phyloP scores from a whole-genome alignment of 2,329 filamentous ascomycete species.

The Aspergillus costaricaensis region DNA sequence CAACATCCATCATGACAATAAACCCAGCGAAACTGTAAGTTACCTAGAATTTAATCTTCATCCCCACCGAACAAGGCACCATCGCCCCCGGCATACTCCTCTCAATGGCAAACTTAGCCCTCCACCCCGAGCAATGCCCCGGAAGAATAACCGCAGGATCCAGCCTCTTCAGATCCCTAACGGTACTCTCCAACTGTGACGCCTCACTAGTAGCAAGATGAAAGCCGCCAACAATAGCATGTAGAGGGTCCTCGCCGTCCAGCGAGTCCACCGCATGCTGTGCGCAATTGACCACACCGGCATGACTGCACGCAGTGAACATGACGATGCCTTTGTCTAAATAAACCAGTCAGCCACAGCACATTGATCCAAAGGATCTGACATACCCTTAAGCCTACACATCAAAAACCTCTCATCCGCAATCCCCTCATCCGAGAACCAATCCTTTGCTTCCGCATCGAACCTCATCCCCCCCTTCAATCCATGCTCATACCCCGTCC shows the following conservation, averaged over 20 bases:
- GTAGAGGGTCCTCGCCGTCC: slow-evolving; percentile 42
- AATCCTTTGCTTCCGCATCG: slow-evolving; percentile 41
- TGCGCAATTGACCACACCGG: slow-evolving; percentile 56
- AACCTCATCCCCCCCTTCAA: slow-evolving; percentile 50
- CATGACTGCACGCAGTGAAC: slow-evolving; percentile 60
- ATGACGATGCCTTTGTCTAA: slow-evolving; percentile 55
- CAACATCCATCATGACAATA: no score
- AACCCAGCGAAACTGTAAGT: neutral
- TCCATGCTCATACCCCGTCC: slow-evolving; percentile 53
- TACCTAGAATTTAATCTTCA: slow-evolving; percentile 40
- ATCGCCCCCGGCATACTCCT: slow-evolving; percentile 53
- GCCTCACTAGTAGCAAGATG: slow-evolving; percentile 54
- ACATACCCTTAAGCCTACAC: slow-evolving; percentile 52
- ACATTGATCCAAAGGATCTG: no score
- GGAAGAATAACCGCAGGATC: slow-evolving; percentile 54
- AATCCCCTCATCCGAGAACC: slow-evolving; percentile 54
- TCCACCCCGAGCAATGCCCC: slow-evolving; percentile 60
- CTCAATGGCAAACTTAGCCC: slow-evolving; percentile 57
- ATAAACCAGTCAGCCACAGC: neutral
- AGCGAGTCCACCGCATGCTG: slow-evolving; percentile 49
- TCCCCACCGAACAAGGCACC: slow-evolving; percentile 55
- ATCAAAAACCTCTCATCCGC: slow-evolving; percentile 57
- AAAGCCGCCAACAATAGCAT: slow-evolving; percentile 57
- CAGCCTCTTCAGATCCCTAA: slow-evolving; percentile 52
- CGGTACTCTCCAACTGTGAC: slow-evolving; percentile 47